Percentiles rank a stretch among this genome's conserved stretches.
Evolutionary conservation across 75 land plant genomes (phyloP).

Genomic region (Ceratopteris richardii): DNA sequence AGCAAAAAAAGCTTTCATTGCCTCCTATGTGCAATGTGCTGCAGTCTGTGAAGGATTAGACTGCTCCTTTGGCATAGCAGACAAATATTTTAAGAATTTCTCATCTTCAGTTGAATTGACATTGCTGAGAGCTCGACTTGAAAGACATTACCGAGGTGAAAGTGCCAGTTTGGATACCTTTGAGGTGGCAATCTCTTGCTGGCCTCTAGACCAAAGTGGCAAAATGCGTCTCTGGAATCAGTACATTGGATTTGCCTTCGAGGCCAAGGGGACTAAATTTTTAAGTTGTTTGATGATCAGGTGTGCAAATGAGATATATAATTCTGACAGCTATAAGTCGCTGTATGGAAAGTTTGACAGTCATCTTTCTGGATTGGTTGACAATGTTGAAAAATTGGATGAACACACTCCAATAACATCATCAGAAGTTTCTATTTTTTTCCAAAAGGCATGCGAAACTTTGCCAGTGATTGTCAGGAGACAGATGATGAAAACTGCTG

Average conservation of each 20-base stretch:
- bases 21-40: constrained; percentile 52
- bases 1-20: constrained; percentile 37
- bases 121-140: constrained; percentile 29
- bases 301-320: constrained; percentile 1
- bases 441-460: neutral
- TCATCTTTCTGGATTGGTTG: neutral
- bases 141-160: constrained; percentile 8
- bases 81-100: constrained; percentile 30
- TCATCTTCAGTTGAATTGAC: constrained; percentile 58
- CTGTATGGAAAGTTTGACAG: neutral
- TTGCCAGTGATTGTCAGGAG: constrained; percentile 1
- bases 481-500: neutral
- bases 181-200: constrained; percentile 44
- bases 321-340: neutral
- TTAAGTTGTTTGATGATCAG: constrained; percentile 26
- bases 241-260: constrained; percentile 45
- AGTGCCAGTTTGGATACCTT: constrained; percentile 32
- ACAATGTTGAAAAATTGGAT: neutral
- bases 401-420: too few species aligned
- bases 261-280: constrained; percentile 13
- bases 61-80: constrained; percentile 17
- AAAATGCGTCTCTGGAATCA: constrained; percentile 80
- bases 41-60: constrained; percentile 35
- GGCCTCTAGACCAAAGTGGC: constrained; percentile 54
- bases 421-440: neutral